A percentile compares a stretch with the other conserved stretches of the same genome.
phyloP scores from a whole-genome alignment of 2,329 filamentous ascomycete species.

The Aspergillus sp. region DNA sequence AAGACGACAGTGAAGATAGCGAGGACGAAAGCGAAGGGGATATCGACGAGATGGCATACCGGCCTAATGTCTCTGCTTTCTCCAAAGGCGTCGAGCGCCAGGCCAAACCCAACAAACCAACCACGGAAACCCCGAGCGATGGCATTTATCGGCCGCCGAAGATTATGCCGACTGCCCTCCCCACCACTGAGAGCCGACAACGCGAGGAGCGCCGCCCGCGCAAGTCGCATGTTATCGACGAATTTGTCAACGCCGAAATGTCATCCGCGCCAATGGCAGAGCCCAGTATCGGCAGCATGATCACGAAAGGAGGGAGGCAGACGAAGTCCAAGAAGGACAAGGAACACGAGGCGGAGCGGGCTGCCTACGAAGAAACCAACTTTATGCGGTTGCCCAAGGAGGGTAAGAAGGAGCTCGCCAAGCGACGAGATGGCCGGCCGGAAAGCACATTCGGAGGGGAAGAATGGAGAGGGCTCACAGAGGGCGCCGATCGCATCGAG shows the following conservation, averaged over 20 bases:
- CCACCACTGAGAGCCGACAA: conserved; percentile 51
- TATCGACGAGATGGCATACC: conserved; percentile 53
- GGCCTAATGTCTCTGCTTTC: conserved; percentile 49
- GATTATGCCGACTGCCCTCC: conserved; percentile 79
- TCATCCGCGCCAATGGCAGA: conserved; percentile 71
- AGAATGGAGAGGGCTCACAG: conserved; percentile 79
- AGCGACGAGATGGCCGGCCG: conserved; percentile 42
- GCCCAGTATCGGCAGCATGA: conserved; percentile 86
- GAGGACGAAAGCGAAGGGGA: conserved; percentile 36
- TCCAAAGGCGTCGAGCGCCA: conserved; percentile 33
- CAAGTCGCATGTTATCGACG: conserved; percentile 79
- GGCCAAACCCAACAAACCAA: conserved; percentile 12
- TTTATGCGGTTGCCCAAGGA: conserved; percentile 77
- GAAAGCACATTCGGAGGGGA: conserved; percentile 72
- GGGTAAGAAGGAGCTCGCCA: conserved; percentile 75
- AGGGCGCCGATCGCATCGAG: conserved; percentile 79
- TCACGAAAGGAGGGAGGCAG: conserved; percentile 66
- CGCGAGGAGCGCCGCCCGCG: conserved; percentile 53
- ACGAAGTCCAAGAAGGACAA: conserved; percentile 69
- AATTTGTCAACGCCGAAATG: conserved; percentile 80
- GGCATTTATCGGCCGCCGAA: conserved; percentile 83
- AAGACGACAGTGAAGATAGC: conserved; percentile 16
- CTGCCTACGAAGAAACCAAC: conserved; percentile 85
- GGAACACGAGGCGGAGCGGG: conserved; percentile 66
- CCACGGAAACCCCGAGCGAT: conserved; percentile 33